Evolutionary conservation across 441 rosid species (phyloP).

Genomic region (Monsonia emarginata): DNA sequence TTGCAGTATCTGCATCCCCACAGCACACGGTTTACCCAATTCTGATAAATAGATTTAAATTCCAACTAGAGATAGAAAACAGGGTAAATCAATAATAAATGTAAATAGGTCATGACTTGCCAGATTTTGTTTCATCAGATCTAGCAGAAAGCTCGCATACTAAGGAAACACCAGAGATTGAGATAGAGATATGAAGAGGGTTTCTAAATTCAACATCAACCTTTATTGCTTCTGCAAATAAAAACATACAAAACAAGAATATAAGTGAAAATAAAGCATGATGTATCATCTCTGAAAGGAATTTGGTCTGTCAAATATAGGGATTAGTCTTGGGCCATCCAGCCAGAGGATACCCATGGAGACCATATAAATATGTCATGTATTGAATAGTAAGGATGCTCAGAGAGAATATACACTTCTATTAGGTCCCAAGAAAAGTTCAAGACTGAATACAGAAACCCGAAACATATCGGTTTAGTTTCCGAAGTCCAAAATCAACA

Average conservation of each 20-base stretch:
- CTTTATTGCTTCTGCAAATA: conserved; percentile 68
- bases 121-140: conserved; percentile 51
- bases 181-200: conserved; percentile 66
- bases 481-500: neutral
- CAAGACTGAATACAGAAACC: neutral
- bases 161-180: conserved; percentile 61
- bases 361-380: too few relatives aligned
- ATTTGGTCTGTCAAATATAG: neutral
- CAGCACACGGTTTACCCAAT: conserved; percentile 11
- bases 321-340: too few relatives aligned
- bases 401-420: neutral
- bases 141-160: conserved; percentile 58
- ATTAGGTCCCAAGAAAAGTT: neutral
- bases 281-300: conserved; percentile 5
- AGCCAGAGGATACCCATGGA: too few relatives aligned
- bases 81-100: conserved; percentile 4
- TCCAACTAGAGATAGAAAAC: conserved; percentile 4
- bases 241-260: conserved; percentile 1
- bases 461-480: neutral
- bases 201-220: conserved; percentile 68
- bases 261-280: conserved; percentile 1
- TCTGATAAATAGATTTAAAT: neutral
- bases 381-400: neutral
- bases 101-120: conserved; percentile 32
- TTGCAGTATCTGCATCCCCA: conserved; percentile 37